Evolutionary conservation across 2,329 filamentous ascomycete genomes (phyloP).

Genomic region (Phialophora macrospora): DNA sequence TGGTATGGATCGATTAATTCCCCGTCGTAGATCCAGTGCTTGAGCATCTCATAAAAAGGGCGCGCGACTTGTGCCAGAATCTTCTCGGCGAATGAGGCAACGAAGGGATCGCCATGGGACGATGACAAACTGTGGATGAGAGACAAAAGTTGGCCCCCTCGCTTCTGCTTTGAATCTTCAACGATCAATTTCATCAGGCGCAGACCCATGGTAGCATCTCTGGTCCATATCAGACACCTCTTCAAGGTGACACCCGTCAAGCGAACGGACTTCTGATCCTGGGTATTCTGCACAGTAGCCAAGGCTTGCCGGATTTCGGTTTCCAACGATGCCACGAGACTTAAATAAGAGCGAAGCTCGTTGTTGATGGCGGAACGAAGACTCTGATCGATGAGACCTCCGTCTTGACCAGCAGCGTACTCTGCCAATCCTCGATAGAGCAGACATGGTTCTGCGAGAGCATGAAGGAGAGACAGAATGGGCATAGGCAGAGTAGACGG

Average conservation of each 20-base stretch:
- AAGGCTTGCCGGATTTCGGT: slow-evolving; percentile 86
- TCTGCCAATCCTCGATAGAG: slow-evolving; percentile 79
- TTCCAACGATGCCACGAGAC: slow-evolving; percentile 88
- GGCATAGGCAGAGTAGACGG: slow-evolving; percentile 81
- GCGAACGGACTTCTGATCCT: slow-evolving; percentile 70
- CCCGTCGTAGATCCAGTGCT: slow-evolving; percentile 97
- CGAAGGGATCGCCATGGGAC: slow-evolving; percentile 92
- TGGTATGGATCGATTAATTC: slow-evolving; percentile 94
- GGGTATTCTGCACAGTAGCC: slow-evolving; percentile 68
- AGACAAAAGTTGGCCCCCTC: slow-evolving; percentile 89
- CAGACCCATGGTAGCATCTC: slow-evolving; percentile 94
- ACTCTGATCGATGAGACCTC: slow-evolving; percentile 89
- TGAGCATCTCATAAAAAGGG: slow-evolving; percentile 95
- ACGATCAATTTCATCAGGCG: slow-evolving; percentile 93
- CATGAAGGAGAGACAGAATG: slow-evolving; percentile 83
- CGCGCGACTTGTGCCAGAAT: slow-evolving; percentile 83
- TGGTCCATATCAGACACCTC: slow-evolving; percentile 94
- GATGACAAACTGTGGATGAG: slow-evolving; percentile 92
- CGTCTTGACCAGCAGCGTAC: slow-evolving; percentile 80
- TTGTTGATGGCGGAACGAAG: slow-evolving; percentile 81
- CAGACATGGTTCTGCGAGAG: slow-evolving; percentile 89
- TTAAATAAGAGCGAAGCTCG: slow-evolving; percentile 87
- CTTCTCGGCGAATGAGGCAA: slow-evolving; percentile 88
- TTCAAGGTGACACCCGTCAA: slow-evolving; percentile 93
- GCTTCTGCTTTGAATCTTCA: slow-evolving; percentile 79